Base-by-base conservation (phyloP, 2,329 filamentous ascomycete species). In the Gliomastix tumulicola region DNA sequence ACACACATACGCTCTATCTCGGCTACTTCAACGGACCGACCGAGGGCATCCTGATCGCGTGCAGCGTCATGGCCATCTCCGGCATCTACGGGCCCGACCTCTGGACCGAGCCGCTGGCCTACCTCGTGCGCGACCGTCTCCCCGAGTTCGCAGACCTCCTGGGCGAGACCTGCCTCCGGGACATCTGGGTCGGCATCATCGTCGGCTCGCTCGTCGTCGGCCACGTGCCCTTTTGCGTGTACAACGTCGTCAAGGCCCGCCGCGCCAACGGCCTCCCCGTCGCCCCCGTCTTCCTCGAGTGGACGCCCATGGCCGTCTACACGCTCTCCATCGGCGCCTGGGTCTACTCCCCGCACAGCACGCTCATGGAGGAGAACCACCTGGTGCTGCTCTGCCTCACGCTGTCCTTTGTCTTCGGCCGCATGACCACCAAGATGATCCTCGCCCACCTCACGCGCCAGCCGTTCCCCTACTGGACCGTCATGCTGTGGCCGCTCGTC, bases 351-450 rank as follows among this genome's bases (percentile, higher is more conserved):
- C 89, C 90, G 0, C 78, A 94, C 66, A 94, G 89, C 41, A 82
- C 76, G 10, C 65, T 98, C 25, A 74, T 94, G 54, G 63, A 66
- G 23, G 80, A 94, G 41, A 96, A 97, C 64, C 85, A 92, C 53
- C 76, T 98, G 2, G 80, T 94, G 10, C 76, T 97, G 32, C 94
- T 95, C 61, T 96, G 89, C 66, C 64, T 94, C 41, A 94, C 87
- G 41, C 84, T 97, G 71, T 85, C 87, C n/a, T 89, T 97, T 51
- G 92, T 96, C 41, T 97, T 98, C 59, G 92, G 92, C 23, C 84
- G 92, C 48, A 88, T 98, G 82, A 97, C 92, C 0, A 98, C 92
- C 27, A 98, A 97, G 69, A 97, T 97, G 62, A 98, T 98, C 55
- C 79, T 98, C 15, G 90, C 92, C 4, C 92, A 98, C 60, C 71